Evolutionary conservation across 2,329 filamentous ascomycete genomes (phyloP), one percentile per base, ranked within the genome.

Genomic region (Diaporthe longicolla): DNA sequence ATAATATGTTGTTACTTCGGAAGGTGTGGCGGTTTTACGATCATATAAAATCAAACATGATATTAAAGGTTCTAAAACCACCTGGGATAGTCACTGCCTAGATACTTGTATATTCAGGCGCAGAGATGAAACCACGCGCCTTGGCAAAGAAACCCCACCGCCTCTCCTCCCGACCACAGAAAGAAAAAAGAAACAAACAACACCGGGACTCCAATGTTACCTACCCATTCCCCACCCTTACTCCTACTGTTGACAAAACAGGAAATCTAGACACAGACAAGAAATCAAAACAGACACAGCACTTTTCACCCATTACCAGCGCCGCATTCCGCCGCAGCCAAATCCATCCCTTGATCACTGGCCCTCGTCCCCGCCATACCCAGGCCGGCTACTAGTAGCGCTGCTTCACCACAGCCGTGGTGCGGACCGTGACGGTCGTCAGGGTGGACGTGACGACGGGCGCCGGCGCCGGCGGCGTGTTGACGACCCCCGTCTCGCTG

Each of bases 371-470:
- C 26, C 32, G 32, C 48, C 63, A n/a, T 68, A 68, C 63, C 63
- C 63, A 6, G 63, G 63, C 21, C 63, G 63, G 29, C 45, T 13
- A 8, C 3, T 52, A 2, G 43, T 66, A 19, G 29, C 24, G 59
- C 37, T 63, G n/a, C n/a, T n/a, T n/a, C 21, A 37, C 21, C 29
- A 37, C 29, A 4, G 45, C 29, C 43, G 45, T 66, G 45, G 63
- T 66, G 29, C 63, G 61, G 29, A 50, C 15, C 43, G 45, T 66
- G 45, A 66, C 7, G 13, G 63, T 66, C 29, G 45, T 37, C 7
- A 52, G 63, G 63, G 63, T 40, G 61, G 61, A 26, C 5, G 19
- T 32, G 29, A 32, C 29, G 29, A 32, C 29, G 29, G 29, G 29
- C 29, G 29, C 29, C 4, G 29, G 29, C 29, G 29, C 29, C 4